phyloP scores from a whole-genome alignment of 129 eudicot species.

The Mikania micrantha region DNA sequence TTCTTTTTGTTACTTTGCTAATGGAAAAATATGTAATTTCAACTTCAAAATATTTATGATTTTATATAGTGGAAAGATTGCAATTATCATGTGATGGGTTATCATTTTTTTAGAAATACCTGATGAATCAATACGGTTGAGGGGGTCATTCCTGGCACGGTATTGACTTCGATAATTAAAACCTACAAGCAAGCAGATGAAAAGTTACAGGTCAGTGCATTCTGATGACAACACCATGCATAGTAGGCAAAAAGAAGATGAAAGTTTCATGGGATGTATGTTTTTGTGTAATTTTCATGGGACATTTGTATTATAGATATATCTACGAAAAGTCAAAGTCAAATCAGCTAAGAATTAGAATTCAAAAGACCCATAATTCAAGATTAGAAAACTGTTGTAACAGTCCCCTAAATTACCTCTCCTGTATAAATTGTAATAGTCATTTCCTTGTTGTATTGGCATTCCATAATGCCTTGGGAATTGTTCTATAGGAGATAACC shows the following conservation, averaged over 20 bases:
- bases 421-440: too few species aligned
- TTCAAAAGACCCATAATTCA: too few species aligned
- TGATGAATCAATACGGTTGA: constrained; percentile 90
- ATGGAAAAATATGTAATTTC: background rate
- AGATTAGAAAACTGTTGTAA: too few species aligned
- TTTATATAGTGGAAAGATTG: background rate
- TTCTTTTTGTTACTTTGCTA: background rate
- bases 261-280: background rate
- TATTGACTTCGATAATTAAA: constrained; percentile 77
- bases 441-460: too few species aligned
- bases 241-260: background rate
- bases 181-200: constrained; percentile 46
- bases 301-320: too few species aligned
- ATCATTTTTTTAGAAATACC: constrained; percentile 31
- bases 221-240: background rate
- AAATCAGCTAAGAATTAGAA: too few species aligned
- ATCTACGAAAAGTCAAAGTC: too few species aligned
- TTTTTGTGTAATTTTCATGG: too few species aligned
- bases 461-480: too few species aligned
- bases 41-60: background rate
- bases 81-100: background rate
- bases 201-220: background rate
- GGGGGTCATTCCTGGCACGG: constrained; percentile 99
- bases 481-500: too few species aligned
- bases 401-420: too few species aligned